These are phyloP conservation scores for Zasmidium angulare DNA, from an alignment of 2,329 filamentous ascomycete genomes.

Conservation along the genomic window DNA sequence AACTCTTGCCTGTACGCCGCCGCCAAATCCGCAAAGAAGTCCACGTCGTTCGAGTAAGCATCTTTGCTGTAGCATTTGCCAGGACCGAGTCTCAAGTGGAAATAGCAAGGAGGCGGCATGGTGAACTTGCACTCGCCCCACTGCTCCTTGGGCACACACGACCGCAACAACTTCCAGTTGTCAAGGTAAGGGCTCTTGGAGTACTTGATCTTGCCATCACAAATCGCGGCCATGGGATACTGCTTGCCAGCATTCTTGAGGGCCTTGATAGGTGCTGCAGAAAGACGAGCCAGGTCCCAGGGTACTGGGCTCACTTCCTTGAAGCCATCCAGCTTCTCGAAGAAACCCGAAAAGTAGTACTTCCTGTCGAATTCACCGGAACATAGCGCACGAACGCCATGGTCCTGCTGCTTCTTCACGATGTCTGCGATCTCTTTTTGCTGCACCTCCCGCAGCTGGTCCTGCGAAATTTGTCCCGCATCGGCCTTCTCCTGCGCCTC, in stretches of 20 bases:
- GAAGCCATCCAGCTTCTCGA: slow-evolving; percentile 41
- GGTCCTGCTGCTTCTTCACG: slow-evolving; percentile 63
- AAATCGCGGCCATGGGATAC: slow-evolving; percentile 40
- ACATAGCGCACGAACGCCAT: slow-evolving; percentile 63
- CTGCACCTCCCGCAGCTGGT: slow-evolving; percentile 63
- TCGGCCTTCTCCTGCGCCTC: slow-evolving; percentile 58
- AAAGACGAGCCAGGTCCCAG: slow-evolving; percentile 37
- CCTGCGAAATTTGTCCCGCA: slow-evolving; percentile 53
- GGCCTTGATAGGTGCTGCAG: slow-evolving; percentile 37
- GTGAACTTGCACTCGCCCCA: slow-evolving; percentile 40
- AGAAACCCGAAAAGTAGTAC: slow-evolving; percentile 41
- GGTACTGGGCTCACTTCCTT: slow-evolving; percentile 38
- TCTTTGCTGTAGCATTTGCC: slow-evolving; percentile 38
- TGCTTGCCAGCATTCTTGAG: slow-evolving; percentile 40
- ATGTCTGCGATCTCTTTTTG: slow-evolving; percentile 65
- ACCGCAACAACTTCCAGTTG: slow-evolving; percentile 37
- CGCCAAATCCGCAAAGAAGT: slow-evolving; percentile 39
- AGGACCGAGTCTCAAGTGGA: slow-evolving; percentile 37
- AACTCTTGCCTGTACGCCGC: slow-evolving; percentile 38
- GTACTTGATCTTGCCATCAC: slow-evolving; percentile 39
- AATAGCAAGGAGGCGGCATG: slow-evolving; percentile 40
- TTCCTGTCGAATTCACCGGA: slow-evolving; percentile 65
- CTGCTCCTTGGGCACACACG: slow-evolving; percentile 34
- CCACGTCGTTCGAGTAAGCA: slow-evolving; percentile 35
- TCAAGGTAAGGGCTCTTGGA: slow-evolving; percentile 36